Evolutionary conservation across 2,329 filamentous ascomycete genomes (phyloP).

Genomic region (Aspergillus hortae): DNA sequence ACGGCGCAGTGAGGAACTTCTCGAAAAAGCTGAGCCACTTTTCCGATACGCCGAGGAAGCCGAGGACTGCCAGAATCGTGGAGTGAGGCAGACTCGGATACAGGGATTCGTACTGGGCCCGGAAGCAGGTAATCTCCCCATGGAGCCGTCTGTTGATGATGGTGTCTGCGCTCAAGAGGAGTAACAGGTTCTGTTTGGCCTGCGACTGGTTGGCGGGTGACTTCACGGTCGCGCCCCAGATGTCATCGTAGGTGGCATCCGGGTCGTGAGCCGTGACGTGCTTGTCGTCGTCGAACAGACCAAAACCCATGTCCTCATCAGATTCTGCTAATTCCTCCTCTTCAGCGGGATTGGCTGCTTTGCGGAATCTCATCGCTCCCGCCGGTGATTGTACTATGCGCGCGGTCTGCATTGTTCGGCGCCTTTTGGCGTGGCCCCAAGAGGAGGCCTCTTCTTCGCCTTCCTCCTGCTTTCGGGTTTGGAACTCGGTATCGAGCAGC

Average conservation of each 20-base stretch:
- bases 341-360: not conserved
- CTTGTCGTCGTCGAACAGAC: not conserved
- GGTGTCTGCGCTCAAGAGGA: conserved; percentile 8
- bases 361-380: not conserved
- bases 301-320: not conserved
- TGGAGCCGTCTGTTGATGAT: conserved; percentile 8
- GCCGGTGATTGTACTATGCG: not conserved
- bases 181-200: conserved; percentile 11
- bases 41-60: conserved; percentile 9
- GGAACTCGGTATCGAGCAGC: conserved; percentile 3
- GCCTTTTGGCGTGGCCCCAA: not conserved
- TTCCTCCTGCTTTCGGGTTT: conserved; percentile 1
- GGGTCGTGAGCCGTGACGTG: not conserved
- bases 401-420: not conserved
- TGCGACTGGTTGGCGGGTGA: conserved; percentile 5
- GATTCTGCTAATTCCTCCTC: not conserved
- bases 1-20: conserved; percentile 6
- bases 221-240: not conserved
- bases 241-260: not conserved
- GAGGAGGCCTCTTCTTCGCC: conserved; percentile 9
- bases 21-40: conserved; percentile 12
- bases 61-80: conserved; percentile 5
- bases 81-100: conserved; percentile 7
- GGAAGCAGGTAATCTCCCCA: conserved; percentile 12
- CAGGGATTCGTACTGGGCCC: conserved; percentile 6